These are phyloP conservation scores for Gillenia trifoliata DNA, from an alignment of 306 rosid species.

Conservation along the genomic window DNA sequence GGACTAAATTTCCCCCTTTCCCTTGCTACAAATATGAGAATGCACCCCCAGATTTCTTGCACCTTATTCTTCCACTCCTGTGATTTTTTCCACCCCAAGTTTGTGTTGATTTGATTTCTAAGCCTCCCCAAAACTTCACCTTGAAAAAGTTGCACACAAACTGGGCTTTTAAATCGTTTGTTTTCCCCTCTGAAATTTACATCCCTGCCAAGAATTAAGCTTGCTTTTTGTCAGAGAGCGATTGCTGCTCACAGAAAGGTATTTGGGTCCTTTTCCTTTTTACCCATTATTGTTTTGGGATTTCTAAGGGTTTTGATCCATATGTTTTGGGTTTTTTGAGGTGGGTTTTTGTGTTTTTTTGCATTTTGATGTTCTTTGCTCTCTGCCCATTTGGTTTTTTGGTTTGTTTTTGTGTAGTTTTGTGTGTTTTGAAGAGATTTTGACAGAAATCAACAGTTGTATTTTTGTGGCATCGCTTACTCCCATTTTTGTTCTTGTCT, in stretches of 20 bases:
- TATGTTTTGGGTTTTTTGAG: conserved; percentile 16
- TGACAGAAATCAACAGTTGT: conserved; percentile 7
- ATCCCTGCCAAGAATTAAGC: conserved; percentile 5
- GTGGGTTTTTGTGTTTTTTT: conserved; percentile 7
- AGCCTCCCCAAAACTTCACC: conserved; percentile 14
- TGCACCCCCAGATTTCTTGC: conserved; percentile 33
- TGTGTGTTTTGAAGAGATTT: conserved; percentile 8
- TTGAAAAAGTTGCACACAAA: conserved; percentile 1
- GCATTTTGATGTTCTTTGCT: conserved; percentile 5
- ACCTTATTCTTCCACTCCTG: conserved; percentile 28
- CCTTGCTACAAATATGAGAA: conserved; percentile 52
- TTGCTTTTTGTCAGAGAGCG: conserved; percentile 14
- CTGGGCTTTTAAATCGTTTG: conserved; percentile 7
- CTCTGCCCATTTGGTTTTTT: background rate
- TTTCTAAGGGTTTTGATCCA: conserved; percentile 36
- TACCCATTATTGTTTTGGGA: conserved; percentile 13
- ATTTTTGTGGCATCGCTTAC: background rate
- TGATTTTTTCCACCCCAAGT: conserved; percentile 27
- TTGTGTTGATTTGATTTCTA: conserved; percentile 21
- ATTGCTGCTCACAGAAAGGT: conserved; percentile 30
- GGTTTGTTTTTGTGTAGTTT: background rate
- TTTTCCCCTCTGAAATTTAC: background rate
- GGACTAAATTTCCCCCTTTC: conserved; percentile 15
- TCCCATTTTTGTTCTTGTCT: conserved; percentile 7
- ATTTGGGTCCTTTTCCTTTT: conserved; percentile 19